Percentiles rank a stretch among this genome's conserved stretches.
phyloP scores from a whole-genome alignment of 192 early-diverging fungal species.

The Podila epicladia region DNA sequence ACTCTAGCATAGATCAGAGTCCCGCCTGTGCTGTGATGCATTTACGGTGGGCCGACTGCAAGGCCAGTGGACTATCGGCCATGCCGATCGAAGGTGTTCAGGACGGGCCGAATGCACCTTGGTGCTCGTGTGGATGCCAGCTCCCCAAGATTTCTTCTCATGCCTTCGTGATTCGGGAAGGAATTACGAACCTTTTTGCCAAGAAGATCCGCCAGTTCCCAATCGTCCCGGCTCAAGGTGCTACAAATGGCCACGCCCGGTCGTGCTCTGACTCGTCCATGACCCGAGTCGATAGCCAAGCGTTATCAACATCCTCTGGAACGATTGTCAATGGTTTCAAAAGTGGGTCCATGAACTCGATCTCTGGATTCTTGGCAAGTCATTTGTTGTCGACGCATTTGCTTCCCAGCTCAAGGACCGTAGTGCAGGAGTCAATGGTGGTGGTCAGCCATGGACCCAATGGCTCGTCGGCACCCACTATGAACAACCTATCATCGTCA shows the following conservation, averaged over 20 bases:
- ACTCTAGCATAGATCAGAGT: constrained; percentile 57
- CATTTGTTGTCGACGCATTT: constrained; percentile 24
- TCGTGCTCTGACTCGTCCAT: constrained; percentile 31
- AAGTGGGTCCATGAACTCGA: constrained; percentile 42
- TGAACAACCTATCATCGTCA: background rate
- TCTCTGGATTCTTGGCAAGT: constrained; percentile 40
- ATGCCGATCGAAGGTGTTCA: constrained; percentile 10
- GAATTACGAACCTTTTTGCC: constrained; percentile 18
- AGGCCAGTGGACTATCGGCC: background rate
- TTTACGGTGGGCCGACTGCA: constrained; percentile 47
- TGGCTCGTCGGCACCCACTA: background rate
- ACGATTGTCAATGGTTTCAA: constrained; percentile 12
- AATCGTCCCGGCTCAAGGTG: constrained; percentile 9
- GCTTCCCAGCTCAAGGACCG: constrained; percentile 3
- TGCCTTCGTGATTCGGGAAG: constrained; percentile 39
- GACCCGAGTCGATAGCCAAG: constrained; percentile 13
- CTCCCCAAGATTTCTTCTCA: constrained; percentile 45
- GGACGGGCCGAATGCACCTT: background rate
- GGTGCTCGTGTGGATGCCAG: constrained; percentile 45
- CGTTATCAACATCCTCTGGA: background rate
- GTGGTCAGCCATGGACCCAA: constrained; percentile 14
- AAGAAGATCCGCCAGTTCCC: constrained; percentile 15
- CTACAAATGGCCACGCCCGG: constrained; percentile 6
- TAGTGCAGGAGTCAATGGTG: constrained; percentile 19
- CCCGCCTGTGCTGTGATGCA: constrained; percentile 49